Evolutionary conservation across 352 stramenopile species (phyloP), one percentile per base, ranked within the genome.

Genomic region (Pythium aristosporum): DNA sequence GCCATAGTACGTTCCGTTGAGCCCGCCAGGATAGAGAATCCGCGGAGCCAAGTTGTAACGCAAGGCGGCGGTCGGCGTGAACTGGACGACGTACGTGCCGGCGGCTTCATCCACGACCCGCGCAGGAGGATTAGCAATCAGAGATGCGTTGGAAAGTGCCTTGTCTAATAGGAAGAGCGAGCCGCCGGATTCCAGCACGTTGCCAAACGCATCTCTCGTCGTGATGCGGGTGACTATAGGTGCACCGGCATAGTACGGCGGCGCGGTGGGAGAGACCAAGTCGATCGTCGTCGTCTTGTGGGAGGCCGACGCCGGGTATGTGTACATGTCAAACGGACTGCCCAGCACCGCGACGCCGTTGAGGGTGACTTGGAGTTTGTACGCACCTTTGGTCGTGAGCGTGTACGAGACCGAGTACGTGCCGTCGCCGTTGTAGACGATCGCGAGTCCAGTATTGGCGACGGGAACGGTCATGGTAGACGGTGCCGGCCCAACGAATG

Each of bases 241-340:
- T 28, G 44, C 42, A 8, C 80, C 82, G 30, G 82, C 72, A 59
- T 55, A 71, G 71, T 56, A 82, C 64, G n/a, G 72, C 7, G 74
- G 57, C 16, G 61, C 25, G 0, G 60, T 42, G 18, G 82, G 76
- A 0, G 66, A 61, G 0, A 88, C 3, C 60, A 91, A 54, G 55
- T 91, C 82, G 41, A 89, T 65, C 18, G 74, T 74, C 2, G 77
- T 85, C 5, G 74, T 91, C 1, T 43, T 37, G 8, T 76, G 61
- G 16, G 74, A 80, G 2, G 78, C 74, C 32, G 60, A 21, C 0
- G 75, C 74, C 21, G 82, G 76, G 37, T 86, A 82, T 11, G 65
- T 76, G 64, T 88, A 87, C 56, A 91, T 75, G 0, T 65, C 72
- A 50, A 91, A 91, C 23, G 82, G 82, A 46, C 74, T 88, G 11